Evolutionary conservation across 2,329 filamentous ascomycete species (phyloP).

Genomic region (Aurifilum marmelostoma): DNA sequence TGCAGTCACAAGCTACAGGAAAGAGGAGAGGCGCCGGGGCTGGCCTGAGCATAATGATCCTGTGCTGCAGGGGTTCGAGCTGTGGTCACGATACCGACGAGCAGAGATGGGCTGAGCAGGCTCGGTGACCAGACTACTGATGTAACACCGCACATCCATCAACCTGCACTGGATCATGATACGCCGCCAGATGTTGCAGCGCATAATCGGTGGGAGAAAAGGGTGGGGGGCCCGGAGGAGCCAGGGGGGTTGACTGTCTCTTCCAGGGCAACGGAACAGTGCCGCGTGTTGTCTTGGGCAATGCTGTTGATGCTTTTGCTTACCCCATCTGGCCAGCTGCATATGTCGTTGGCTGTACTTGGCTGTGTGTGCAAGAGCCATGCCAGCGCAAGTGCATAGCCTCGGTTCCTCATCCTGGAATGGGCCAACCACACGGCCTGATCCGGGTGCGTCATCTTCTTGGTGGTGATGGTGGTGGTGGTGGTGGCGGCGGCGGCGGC

Average conservation of each 20-base stretch:
- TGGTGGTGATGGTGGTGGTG: background rate
- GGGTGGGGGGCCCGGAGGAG: background rate
- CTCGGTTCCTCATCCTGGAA: background rate
- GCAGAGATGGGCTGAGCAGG: background rate
- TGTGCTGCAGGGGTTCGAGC: background rate
- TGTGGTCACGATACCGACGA: background rate
- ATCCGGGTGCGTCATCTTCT: background rate
- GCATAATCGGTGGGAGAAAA: background rate
- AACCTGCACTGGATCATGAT: background rate
- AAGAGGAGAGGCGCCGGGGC: background rate
- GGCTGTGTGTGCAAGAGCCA: background rate
- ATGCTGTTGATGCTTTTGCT: background rate
- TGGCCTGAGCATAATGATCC: background rate
- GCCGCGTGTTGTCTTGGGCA: background rate
- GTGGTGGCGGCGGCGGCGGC: background rate
- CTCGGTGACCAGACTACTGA: background rate
- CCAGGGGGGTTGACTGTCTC: too few relatives aligned
- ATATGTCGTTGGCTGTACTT: slow-evolving; percentile 15
- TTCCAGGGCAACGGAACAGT: too few relatives aligned
- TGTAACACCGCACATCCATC: background rate
- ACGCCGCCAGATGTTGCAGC: background rate
- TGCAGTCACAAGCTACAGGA: background rate
- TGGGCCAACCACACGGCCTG: background rate
- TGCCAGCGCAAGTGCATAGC: background rate
- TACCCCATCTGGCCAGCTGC: slow-evolving; percentile 3